Percentiles rank a stretch among this genome's conserved stretches.
Conservation (phyloP, 2,329 filamentous ascomycete genomes). For the Verticillium dahliae region DNA sequence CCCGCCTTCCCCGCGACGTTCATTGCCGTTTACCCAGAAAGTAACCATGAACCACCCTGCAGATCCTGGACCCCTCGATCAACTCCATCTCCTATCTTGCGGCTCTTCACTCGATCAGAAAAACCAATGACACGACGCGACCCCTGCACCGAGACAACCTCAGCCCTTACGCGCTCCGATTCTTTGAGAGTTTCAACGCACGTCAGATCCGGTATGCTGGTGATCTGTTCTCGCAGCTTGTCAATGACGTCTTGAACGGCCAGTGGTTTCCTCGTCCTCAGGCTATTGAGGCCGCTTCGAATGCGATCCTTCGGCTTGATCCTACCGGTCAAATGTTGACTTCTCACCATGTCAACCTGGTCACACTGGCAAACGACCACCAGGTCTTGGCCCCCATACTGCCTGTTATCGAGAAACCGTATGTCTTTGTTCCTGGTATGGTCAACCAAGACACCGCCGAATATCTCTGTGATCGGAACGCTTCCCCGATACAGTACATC, state of each 20-base stretch:
- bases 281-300: conserved; percentile 36
- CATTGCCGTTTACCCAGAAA: neutral
- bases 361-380: conserved; percentile 51
- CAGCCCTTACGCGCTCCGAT: conserved; percentile 33
- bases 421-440: conserved; percentile 57
- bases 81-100: conserved; percentile 47
- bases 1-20: neutral
- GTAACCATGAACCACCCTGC: neutral
- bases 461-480: conserved; percentile 36
- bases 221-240: conserved; percentile 31
- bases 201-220: conserved; percentile 47
- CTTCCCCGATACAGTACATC: conserved; percentile 51
- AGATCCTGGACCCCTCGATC: conserved; percentile 39
- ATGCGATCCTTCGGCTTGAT: conserved; percentile 59
- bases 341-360: conserved; percentile 51
- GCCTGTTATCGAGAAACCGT: conserved; percentile 56
- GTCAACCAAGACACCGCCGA: conserved; percentile 25
- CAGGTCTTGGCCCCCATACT: conserved; percentile 47
- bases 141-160: conserved; percentile 17
- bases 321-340: conserved; percentile 62
- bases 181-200: conserved; percentile 42
- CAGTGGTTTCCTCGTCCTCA: conserved; percentile 35
- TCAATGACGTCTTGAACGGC: conserved; percentile 31
- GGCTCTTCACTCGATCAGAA: conserved; percentile 35
- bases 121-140: conserved; percentile 3